Conservation (phyloP, 768 basidiomycete genomes). For the Leucosporidium creatinivorum region DNA sequence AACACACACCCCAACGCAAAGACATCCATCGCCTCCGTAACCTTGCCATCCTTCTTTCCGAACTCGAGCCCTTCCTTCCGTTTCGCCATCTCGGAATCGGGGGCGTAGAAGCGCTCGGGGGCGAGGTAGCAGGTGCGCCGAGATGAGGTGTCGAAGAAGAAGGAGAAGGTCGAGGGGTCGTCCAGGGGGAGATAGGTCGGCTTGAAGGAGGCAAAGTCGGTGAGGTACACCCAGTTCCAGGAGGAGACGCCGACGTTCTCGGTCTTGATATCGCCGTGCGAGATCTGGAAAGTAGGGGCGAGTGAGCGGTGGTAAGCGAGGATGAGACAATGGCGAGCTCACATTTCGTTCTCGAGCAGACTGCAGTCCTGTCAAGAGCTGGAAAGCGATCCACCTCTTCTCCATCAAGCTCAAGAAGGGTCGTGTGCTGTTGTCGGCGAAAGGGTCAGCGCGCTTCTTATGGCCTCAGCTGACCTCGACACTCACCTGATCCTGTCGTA, state of each 20-base stretch:
- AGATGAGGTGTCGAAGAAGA: slow-evolving; percentile 93
- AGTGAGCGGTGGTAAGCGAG: background rate
- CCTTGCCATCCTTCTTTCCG: slow-evolving; percentile 65
- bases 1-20: slow-evolving; percentile 93
- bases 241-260: slow-evolving; percentile 95
- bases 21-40: slow-evolving; percentile 95
- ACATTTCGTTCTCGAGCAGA: slow-evolving; percentile 68
- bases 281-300: slow-evolving; percentile 47
- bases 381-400: slow-evolving; percentile 97
- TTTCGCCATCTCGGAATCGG: slow-evolving; percentile 63
- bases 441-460: background rate
- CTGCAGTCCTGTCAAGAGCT: slow-evolving; percentile 74
- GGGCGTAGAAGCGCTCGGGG: slow-evolving; percentile 87
- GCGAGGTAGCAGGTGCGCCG: slow-evolving; percentile 91
- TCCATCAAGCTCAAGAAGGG: slow-evolving; percentile 86
- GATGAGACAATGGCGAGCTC: slow-evolving; percentile 17
- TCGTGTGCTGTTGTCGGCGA: slow-evolving; percentile 61
- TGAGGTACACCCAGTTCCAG: slow-evolving; percentile 89
- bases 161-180: slow-evolving; percentile 94
- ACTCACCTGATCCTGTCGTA: slow-evolving; percentile 94
- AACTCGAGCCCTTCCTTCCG: slow-evolving; percentile 54
- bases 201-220: slow-evolving; percentile 90
- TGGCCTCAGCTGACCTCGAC: background rate
- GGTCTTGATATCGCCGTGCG: slow-evolving; percentile 96
- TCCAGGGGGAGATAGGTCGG: slow-evolving; percentile 91